Conservation (phyloP, 169 alveolate species). For the Babesia ovis region DNA sequence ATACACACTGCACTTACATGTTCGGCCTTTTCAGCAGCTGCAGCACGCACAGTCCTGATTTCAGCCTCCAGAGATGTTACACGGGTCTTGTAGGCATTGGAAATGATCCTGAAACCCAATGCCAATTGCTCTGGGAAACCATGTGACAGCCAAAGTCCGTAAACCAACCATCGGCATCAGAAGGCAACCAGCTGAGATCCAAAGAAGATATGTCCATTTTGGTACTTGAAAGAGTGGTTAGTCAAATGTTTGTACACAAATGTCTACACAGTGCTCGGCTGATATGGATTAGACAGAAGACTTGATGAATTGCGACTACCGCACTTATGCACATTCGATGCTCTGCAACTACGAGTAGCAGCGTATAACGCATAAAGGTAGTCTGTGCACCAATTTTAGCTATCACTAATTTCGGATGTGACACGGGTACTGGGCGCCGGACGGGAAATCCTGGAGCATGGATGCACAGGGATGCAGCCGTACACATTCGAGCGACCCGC, state of each 20-base stretch:
- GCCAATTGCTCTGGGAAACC: constrained; percentile 80
- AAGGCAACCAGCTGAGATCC: constrained; percentile 80
- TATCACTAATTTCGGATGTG: no score
- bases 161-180: constrained; percentile 77
- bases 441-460: constrained; percentile 12
- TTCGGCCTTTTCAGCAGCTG: constrained; percentile 78
- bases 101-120: constrained; percentile 80
- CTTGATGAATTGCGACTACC: not conserved
- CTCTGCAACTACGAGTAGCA: no score
- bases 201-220: constrained; percentile 62
- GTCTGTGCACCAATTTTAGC: no score
- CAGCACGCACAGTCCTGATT: constrained; percentile 77
- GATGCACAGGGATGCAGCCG: constrained; percentile 52
- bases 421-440: no score
- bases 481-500: constrained; percentile 13
- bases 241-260: no score
- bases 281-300: not conserved
- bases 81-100: constrained; percentile 84
- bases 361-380: no score
- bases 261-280: not conserved
- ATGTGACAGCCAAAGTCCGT: not conserved
- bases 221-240: no score
- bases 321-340: not conserved
- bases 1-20: constrained; percentile 62
- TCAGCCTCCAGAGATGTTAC: constrained; percentile 80